Percentiles rank a stretch among this genome's conserved stretches.
phyloP scores from a whole-genome alignment of 768 basidiomycete genomes.

The Panaeolus papilionaceus region DNA sequence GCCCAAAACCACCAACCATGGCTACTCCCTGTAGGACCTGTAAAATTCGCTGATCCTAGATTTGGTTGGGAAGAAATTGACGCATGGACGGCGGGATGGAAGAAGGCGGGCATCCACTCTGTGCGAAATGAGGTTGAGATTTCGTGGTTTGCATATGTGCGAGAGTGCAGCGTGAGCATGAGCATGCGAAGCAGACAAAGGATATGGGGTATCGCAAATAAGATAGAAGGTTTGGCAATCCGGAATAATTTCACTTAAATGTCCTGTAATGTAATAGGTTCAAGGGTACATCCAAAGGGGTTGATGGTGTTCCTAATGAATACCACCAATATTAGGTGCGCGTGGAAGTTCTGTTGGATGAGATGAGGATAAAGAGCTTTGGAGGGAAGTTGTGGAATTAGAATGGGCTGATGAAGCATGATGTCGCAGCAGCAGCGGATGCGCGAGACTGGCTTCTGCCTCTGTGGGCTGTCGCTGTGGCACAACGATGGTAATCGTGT shows the following conservation, averaged over 20 bases:
- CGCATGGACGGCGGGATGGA: not conserved
- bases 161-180: conserved; percentile 17
- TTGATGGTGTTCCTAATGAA: too few species aligned
- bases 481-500: not conserved
- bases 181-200: conserved; percentile 25
- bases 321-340: too few species aligned
- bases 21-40: too few species aligned
- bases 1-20: too few species aligned
- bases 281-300: not conserved
- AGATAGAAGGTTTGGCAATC: not conserved
- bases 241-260: not conserved
- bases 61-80: not conserved
- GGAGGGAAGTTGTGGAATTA: too few species aligned
- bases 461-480: not conserved
- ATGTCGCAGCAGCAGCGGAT: not conserved
- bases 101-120: not conserved
- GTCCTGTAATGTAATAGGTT: not conserved
- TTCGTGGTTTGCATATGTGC: not conserved
- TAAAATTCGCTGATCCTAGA: too few species aligned
- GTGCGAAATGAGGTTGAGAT: not conserved
- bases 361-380: too few species aligned
- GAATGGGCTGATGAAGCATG: not conserved
- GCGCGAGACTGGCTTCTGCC: not conserved
- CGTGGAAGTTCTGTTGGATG: too few species aligned
- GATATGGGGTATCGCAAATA: conserved; percentile 22